A percentile compares a stretch with the other conserved stretches of the same genome.
phyloP scores from a whole-genome alignment of 2,329 filamentous ascomycete genomes.

The Capronia americana region DNA sequence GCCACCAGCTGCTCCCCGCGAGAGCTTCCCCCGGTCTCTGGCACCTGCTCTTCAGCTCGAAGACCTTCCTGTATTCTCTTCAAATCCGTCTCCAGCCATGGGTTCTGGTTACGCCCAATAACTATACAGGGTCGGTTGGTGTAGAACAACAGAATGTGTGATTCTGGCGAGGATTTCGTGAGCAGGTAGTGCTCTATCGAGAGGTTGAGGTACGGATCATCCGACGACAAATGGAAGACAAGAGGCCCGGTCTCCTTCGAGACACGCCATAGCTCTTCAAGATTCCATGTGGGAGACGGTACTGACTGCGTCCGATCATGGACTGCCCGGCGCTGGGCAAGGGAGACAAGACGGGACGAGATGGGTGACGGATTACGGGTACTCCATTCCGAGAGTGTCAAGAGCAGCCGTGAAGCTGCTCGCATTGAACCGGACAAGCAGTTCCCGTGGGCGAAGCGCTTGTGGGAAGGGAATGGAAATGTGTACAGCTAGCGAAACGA shows the following conservation, averaged over 20 bases:
- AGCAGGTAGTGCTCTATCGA: constrained; percentile 92
- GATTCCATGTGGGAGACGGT: constrained; percentile 23
- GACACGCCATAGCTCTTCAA: constrained; percentile 25
- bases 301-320: background rate
- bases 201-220: constrained; percentile 85
- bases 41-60: constrained; percentile 26
- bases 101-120: constrained; percentile 96
- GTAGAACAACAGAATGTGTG: constrained; percentile 84
- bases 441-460: background rate
- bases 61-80: constrained; percentile 59
- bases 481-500: background rate
- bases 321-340: background rate
- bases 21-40: background rate
- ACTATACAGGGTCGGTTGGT: constrained; percentile 85
- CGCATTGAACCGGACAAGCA: constrained; percentile 27
- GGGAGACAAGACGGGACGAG: background rate
- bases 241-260: constrained; percentile 52
- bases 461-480: background rate
- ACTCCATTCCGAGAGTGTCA: constrained; percentile 16
- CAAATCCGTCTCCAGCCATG: constrained; percentile 90
- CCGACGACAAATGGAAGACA: constrained; percentile 72
- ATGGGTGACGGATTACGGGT: background rate
- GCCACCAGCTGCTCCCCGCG: background rate
- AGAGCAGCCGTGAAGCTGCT: constrained; percentile 22
- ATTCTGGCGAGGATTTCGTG: constrained; percentile 72